Evolutionary conservation across 2,329 filamentous ascomycete species (phyloP), one percentile per base, ranked within the genome.

Genomic region (Nemania sp.): DNA sequence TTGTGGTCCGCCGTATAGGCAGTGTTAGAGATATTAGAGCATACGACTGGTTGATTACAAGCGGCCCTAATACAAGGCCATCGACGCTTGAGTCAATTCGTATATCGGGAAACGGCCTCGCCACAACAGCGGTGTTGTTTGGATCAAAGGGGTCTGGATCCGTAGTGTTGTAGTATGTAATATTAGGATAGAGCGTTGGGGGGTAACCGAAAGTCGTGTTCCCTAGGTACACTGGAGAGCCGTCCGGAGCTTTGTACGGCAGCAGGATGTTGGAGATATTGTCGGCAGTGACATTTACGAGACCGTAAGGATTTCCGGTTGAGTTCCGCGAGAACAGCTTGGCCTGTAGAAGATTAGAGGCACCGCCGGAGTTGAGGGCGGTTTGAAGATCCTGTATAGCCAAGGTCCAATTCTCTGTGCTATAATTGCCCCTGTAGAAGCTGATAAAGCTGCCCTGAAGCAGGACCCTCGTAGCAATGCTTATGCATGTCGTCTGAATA

Each of bases 1-100:
- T 73, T 69, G 2, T 80, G 60, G 86, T 88, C 67, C 88, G 85
- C 55, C 89, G 80, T 48, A 97, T 83, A 0, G 91, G 90, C 14
- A 93, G 73, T 0, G 91, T 96, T 54, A 96, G 76, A 2, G 91
- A 96, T 11, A 96, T 69, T 9, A 97, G 75, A 19, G 89, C 89
- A 59, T 88, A 89, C 0, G 84, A 83, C 39, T 81, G 74, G 67
- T 95, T 94, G 59, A 94, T 72, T 20, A 82, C 76, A 52, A 90
- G 77, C 0, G 91, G 91, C 0, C 92, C 92, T 0, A 94, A 78
- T 1, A 96, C 73, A n/a, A 96, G 75, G 1, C 84, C 84, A 42
- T 63, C 63, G 15, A 70, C 75, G 46, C 75, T 75, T 46, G 72
- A 74, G 56, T 74, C 77, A 30, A 83, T 75, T n/a, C 71, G 72